Evolutionary conservation across 768 basidiomycete species (phyloP).

Genomic region (Leccinum fibrillosum): DNA sequence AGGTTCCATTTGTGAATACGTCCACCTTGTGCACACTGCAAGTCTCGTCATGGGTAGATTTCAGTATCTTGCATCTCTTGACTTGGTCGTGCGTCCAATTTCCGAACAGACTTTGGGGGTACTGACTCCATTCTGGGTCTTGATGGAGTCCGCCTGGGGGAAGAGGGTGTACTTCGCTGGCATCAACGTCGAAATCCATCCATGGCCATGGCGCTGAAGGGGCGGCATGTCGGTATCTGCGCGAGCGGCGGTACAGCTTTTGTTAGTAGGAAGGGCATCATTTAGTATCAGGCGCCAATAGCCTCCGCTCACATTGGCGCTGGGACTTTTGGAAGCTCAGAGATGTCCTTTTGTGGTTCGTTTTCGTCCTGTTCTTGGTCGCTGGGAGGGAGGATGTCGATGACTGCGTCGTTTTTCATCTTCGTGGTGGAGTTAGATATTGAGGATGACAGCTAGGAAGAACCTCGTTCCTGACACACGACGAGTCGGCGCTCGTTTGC

Average conservation of each 20-base stretch:
- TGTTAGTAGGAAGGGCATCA: neutral
- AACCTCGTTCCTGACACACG: neutral
- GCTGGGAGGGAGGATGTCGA: neutral
- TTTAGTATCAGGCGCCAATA: neutral
- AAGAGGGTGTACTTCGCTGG: conserved; percentile 14
- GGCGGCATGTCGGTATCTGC: conserved; percentile 37
- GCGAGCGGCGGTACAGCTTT: neutral
- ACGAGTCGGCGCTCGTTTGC: conserved; percentile 5
- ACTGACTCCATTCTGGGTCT: conserved; percentile 19
- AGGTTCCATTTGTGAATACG: conserved; percentile 15
- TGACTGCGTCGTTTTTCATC: conserved; percentile 9
- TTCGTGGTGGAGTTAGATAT: conserved; percentile 1
- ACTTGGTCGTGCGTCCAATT: conserved; percentile 37
- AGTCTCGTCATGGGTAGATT: neutral
- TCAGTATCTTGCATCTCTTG: conserved; percentile 27
- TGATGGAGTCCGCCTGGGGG: conserved; percentile 9
- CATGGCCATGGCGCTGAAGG: conserved; percentile 44
- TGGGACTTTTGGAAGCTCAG: conserved; percentile 19
- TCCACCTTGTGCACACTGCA: conserved; percentile 27
- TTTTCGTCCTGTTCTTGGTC: conserved; percentile 7
- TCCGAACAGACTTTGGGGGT: conserved; percentile 30
- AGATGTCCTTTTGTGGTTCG: conserved; percentile 9
- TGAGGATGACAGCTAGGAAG: neutral
- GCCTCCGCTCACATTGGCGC: conserved; percentile 24
- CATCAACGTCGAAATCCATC: conserved; percentile 35